phyloP scores from a whole-genome alignment of 2,329 filamentous ascomycete genomes.

The Scedosporium apiospermum region DNA sequence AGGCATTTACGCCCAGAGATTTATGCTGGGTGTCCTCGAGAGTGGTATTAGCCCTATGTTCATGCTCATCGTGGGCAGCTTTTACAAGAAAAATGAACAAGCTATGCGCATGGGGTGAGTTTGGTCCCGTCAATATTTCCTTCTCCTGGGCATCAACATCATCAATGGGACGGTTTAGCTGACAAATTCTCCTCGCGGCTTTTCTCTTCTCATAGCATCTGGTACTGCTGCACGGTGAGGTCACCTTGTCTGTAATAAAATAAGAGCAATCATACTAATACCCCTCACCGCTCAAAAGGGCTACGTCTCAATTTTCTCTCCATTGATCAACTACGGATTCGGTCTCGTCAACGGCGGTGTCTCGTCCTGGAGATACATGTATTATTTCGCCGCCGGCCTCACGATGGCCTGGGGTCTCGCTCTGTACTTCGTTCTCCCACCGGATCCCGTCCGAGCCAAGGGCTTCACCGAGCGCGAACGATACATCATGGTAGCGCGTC shows the following conservation, averaged over 20 bases:
- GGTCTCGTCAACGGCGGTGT: slow-evolving; percentile 19
- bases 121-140: neutral
- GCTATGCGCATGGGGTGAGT: slow-evolving; percentile 8
- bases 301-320: slow-evolving; percentile 15
- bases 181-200: neutral
- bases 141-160: neutral
- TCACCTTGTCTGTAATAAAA: no score
- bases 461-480: slow-evolving; percentile 18
- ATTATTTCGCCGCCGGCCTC: slow-evolving; percentile 13
- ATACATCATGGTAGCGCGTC: slow-evolving; percentile 43
- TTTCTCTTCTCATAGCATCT: slow-evolving; percentile 3
- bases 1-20: slow-evolving; percentile 31
- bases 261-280: no score
- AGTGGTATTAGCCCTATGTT: slow-evolving; percentile 37
- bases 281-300: neutral
- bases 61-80: slow-evolving; percentile 34
- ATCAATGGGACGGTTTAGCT: neutral
- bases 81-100: slow-evolving; percentile 7
- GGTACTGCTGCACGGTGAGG: slow-evolving; percentile 6
- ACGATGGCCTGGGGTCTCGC: slow-evolving; percentile 11
- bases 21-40: slow-evolving; percentile 37
- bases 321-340: slow-evolving; percentile 22
- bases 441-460: slow-evolving; percentile 9
- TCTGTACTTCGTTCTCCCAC: slow-evolving; percentile 10
- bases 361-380: slow-evolving; percentile 14